Conservation (phyloP, 192 early-diverging fungal genomes). For the Coemansia reversa region DNA sequence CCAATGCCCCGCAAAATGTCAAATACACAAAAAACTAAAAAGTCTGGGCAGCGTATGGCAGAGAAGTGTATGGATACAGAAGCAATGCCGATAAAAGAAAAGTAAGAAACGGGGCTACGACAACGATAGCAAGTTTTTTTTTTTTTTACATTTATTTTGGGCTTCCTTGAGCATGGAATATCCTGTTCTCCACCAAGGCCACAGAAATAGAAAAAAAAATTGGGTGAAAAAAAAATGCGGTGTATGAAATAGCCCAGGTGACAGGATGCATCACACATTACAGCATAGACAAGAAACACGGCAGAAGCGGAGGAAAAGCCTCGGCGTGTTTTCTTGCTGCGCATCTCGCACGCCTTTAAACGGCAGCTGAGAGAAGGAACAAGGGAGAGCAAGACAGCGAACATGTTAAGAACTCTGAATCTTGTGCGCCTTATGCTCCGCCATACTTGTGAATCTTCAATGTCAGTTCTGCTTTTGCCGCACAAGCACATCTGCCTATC, state of each 20-base stretch:
- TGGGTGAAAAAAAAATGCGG: background rate
- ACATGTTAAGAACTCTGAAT: conserved; percentile 52
- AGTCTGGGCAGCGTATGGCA: background rate
- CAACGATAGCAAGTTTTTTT: background rate
- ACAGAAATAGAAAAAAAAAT: background rate
- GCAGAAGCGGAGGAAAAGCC: background rate
- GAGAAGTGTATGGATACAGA: background rate
- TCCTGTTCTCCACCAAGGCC: too few relatives aligned
- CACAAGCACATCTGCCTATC: background rate
- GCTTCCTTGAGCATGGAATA: too few relatives aligned
- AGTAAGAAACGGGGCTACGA: too few relatives aligned
- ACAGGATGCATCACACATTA: conserved; percentile 4
- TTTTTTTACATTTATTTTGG: background rate
- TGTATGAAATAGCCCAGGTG: conserved; percentile 7
- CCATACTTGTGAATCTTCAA: conserved; percentile 2
- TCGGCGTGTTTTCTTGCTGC: background rate
- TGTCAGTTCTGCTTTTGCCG: background rate
- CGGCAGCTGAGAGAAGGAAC: too few relatives aligned
- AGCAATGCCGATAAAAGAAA: background rate
- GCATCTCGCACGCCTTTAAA: background rate
- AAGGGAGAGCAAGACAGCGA: conserved; percentile 19
- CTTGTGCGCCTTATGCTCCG: conserved; percentile 8
- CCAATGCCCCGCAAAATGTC: background rate
- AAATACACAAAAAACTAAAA: background rate
- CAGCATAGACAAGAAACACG: background rate